Evolutionary conservation across 768 basidiomycete genomes (phyloP).

Genomic region (Phlegmacium glaucopus): DNA sequence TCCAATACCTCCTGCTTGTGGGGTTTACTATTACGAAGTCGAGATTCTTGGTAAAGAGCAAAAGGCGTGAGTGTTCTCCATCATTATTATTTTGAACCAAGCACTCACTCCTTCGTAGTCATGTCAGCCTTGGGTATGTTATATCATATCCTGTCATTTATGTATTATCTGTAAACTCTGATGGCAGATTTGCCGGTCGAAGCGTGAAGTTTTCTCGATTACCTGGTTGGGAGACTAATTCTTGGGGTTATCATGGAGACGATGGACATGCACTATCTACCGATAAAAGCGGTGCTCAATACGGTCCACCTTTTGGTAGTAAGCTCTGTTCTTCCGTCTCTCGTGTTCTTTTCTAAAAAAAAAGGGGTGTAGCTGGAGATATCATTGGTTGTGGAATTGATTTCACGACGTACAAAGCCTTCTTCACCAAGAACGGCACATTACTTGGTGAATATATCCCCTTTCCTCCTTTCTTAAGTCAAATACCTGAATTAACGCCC

Average conservation of each 20-base stretch:
- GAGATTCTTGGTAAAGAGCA: constrained; percentile 76
- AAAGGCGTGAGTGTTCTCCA: constrained; percentile 58
- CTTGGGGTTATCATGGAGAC: constrained; percentile 94
- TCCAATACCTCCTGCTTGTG: constrained; percentile 80
- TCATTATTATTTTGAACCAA: constrained; percentile 3
- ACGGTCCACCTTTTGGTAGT: constrained; percentile 83
- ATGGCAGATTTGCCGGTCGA: constrained; percentile 60
- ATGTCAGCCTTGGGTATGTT: constrained; percentile 75
- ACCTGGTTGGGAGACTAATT: constrained; percentile 82
- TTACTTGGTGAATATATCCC: constrained; percentile 48
- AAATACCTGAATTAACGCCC: constrained; percentile 6
- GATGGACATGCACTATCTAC: constrained; percentile 78
- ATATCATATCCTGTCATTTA: constrained; percentile 4
- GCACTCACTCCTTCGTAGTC: constrained; percentile 37
- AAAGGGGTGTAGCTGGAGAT: constrained; percentile 63
- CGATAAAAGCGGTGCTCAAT: constrained; percentile 67
- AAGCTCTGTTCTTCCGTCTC: constrained; percentile 25
- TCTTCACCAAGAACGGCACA: constrained; percentile 88
- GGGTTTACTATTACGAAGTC: constrained; percentile 94
- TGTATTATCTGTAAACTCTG: constrained; percentile 2
- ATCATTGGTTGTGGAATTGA: constrained; percentile 91
- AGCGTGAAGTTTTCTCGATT: constrained; percentile 69
- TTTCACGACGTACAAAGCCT: constrained; percentile 74
- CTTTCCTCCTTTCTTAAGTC: too few species aligned
- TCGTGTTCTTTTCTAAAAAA: constrained; percentile 1